Evolutionary conservation across 176 grass and related monocot species (phyloP).

Genomic region (Cenchrus americanus): DNA sequence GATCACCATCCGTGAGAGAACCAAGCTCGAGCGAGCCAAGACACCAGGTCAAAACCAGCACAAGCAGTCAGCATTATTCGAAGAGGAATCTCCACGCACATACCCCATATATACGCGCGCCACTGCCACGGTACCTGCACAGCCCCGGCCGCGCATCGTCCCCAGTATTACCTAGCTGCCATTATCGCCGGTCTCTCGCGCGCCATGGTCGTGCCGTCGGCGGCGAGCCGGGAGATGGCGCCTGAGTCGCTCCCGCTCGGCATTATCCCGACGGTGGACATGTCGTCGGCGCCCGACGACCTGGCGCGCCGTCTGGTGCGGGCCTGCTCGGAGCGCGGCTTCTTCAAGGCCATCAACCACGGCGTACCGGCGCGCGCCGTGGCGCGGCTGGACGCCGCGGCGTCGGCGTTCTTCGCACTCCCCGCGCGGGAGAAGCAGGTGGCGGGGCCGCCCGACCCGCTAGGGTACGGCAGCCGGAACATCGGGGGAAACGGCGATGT

Average conservation of each 20-base stretch:
- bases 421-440: constrained; percentile 52
- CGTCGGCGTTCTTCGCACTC: constrained; percentile 63
- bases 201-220: constrained; percentile 49
- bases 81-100: constrained; percentile 39
- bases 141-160: neutral
- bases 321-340: constrained; percentile 66
- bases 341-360: constrained; percentile 96
- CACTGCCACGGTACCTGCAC: neutral
- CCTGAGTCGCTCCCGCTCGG: constrained; percentile 4
- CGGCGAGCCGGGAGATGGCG: constrained; percentile 6
- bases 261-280: constrained; percentile 64
- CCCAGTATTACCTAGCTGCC: neutral
- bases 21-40: constrained; percentile 19
- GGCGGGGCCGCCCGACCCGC: constrained; percentile 73
- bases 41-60: constrained; percentile 48
- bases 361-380: constrained; percentile 47
- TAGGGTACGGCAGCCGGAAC: constrained; percentile 79
- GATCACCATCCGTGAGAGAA: constrained; percentile 14
- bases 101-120: constrained; percentile 21
- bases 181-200: neutral
- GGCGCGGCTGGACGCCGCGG: constrained; percentile 50
- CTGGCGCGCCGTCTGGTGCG: constrained; percentile 53
- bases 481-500: constrained; percentile 81
- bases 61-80: constrained; percentile 35
- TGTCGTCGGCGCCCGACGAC: constrained; percentile 55